Conservation (phyloP, 2,329 filamentous ascomycete species). For the Calonectria pseudoreteaudii region DNA sequence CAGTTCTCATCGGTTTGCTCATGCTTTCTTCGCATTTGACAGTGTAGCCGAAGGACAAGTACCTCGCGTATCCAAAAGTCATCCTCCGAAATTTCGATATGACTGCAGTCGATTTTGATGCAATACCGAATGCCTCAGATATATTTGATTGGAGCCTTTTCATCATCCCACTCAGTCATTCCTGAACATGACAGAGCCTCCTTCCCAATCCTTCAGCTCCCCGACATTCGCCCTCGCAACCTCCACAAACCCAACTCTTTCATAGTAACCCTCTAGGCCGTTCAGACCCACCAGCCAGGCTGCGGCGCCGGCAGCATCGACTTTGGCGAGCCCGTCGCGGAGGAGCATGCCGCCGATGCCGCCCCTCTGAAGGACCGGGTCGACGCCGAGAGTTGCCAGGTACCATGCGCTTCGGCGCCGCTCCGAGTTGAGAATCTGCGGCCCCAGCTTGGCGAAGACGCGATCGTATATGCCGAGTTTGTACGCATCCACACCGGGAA, state of each 20-base stretch:
- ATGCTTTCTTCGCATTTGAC: too few relatives aligned
- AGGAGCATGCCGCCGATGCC: constrained; percentile 49
- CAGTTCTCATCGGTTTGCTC: too few relatives aligned
- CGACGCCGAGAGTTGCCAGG: constrained; percentile 49
- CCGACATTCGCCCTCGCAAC: constrained; percentile 51
- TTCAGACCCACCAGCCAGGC: constrained; percentile 49
- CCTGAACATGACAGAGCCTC: constrained; percentile 52
- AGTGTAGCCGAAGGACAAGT: neutral
- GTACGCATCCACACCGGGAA: constrained; percentile 34
- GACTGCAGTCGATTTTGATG: neutral
- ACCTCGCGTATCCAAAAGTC: too few relatives aligned
- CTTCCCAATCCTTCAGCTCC: constrained; percentile 50
- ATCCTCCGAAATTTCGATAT: neutral
- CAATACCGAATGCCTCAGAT: neutral
- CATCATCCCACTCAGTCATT: constrained; percentile 37
- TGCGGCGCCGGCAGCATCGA: constrained; percentile 44
- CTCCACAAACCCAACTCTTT: constrained; percentile 48
- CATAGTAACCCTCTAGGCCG: constrained; percentile 48
- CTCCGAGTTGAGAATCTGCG: constrained; percentile 41
- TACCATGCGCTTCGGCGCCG: constrained; percentile 50
- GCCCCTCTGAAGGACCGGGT: constrained; percentile 45
- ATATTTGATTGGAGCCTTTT: neutral
- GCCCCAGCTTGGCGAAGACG: constrained; percentile 41
- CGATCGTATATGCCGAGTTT: constrained; percentile 40
- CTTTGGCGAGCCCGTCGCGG: constrained; percentile 43